Evolutionary conservation across 768 basidiomycete species (phyloP).

Genomic region (Pseudohyphozyma bogoriensis): DNA sequence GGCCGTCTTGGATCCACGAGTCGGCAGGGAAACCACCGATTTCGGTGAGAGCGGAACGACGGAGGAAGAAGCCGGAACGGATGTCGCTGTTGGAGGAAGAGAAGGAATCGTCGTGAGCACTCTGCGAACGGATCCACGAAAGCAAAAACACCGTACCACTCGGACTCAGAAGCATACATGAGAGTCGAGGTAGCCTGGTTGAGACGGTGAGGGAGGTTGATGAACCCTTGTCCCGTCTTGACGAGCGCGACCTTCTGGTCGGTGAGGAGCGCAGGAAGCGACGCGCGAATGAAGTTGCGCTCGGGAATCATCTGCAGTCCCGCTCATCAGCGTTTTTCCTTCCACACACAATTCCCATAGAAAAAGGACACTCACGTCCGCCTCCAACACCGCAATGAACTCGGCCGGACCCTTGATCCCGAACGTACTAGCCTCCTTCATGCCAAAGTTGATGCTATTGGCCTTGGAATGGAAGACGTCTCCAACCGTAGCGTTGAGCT

Average conservation of each 20-base stretch:
- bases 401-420: slow-evolving; percentile 30
- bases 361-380: slow-evolving; percentile 25
- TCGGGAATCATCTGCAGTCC: slow-evolving; percentile 27
- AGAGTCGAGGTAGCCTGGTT: slow-evolving; percentile 24
- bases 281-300: slow-evolving; percentile 29
- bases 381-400: slow-evolving; percentile 32
- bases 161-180: slow-evolving; percentile 25
- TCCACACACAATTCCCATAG: too few species aligned
- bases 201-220: slow-evolving; percentile 31
- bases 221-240: slow-evolving; percentile 30
- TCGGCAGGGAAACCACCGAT: slow-evolving; percentile 33
- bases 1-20: slow-evolving; percentile 31
- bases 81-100: slow-evolving; percentile 17
- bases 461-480: slow-evolving; percentile 19
- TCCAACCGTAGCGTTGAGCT: neutral
- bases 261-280: slow-evolving; percentile 27
- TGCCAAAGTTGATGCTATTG: slow-evolving; percentile 32
- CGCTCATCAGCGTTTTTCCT: neutral
- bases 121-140: neutral
- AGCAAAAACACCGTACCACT: neutral
- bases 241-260: slow-evolving; percentile 28
- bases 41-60: slow-evolving; percentile 27
- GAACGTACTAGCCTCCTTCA: slow-evolving; percentile 27
- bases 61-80: slow-evolving; percentile 31
- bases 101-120: too few species aligned